Base-by-base conservation (phyloP, 2,329 filamentous ascomycete species). In the Cyphellophora europaea region DNA sequence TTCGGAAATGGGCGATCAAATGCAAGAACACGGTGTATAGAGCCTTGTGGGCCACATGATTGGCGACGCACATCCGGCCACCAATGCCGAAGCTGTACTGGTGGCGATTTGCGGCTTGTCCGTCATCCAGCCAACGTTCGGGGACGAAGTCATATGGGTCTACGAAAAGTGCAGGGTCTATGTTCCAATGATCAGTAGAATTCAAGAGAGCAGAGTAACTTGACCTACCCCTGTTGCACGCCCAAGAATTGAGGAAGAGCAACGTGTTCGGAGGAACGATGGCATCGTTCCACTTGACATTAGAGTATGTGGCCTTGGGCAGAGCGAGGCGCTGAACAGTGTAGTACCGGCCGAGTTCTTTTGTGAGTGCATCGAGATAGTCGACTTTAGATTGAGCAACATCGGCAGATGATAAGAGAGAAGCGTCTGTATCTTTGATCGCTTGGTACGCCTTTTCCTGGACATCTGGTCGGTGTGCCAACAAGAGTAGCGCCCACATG, bases 191-290 rank as follows among this genome's bases (percentile, higher is more conserved):
- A n/a, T n/a, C n/a, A n/a, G n/a, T n/a, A n/a, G n/a, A n/a, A n/a
- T n/a, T n/a, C n/a, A n/a, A n/a, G n/a, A n/a, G n/a, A n/a, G n/a
- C n/a, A n/a, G n/a, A n/a, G n/a, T n/a, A n/a, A n/a, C n/a, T n/a
- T 31, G 11, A 16, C 28, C 18, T 32, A 43, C 43, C 74, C 71
- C 77, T 77, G 39, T 80, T 79, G 47, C 76, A 79, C 2, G 74
- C 74, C 75, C 74, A 79, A 0, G 73, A 71, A 37, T 80, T 81
- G 18, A 80, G 56, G 51, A 78, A 80, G 19, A 79, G 65, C 0
- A 77, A 69, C 1, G 73, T 78, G 0, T 74, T 74, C 34, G 71
- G 70, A 1, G 77, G 75, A 19, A 80, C 75, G 5, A 66, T 49
- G 19, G 66, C 64, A 12, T 67, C 72, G 5, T 76, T 54, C 37